Percentiles rank a stretch among this genome's conserved stretches.
These are phyloP conservation scores for Candida glaebosa DNA, from an alignment of 805 yeast genomes.

Conservation along the genomic window DNA sequence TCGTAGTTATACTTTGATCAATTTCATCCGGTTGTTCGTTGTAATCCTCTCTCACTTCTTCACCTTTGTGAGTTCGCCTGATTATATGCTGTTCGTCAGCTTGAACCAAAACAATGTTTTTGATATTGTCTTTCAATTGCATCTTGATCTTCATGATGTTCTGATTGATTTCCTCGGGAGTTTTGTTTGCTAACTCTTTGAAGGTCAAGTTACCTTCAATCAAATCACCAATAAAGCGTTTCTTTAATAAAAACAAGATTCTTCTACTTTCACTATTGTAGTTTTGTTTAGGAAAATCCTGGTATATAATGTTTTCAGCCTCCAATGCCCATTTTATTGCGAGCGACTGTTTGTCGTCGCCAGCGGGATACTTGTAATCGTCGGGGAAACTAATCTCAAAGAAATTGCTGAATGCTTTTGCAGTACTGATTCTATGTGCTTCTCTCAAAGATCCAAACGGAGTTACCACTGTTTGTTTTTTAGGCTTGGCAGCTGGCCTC, in stretches of 20 bases:
- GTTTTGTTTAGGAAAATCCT: constrained; percentile 32
- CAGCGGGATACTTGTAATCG: constrained; percentile 20
- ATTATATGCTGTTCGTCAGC: constrained; percentile 55
- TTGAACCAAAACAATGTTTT: constrained; percentile 46
- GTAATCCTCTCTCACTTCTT: constrained; percentile 36
- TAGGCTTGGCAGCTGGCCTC: constrained; percentile 2
- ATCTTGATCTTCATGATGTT: constrained; percentile 48
- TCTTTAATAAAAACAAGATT: constrained; percentile 47
- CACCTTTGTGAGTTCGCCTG: constrained; percentile 84
- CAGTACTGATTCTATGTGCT: constrained; percentile 47
- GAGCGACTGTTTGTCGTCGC: constrained; percentile 23
- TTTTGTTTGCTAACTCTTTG: constrained; percentile 56
- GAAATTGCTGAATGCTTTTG: constrained; percentile 47
- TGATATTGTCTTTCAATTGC: constrained; percentile 11
- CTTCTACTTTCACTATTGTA: constrained; percentile 71
- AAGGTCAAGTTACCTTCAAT: constrained; percentile 52
- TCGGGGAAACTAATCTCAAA: constrained; percentile 39
- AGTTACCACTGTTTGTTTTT: constrained; percentile 1
- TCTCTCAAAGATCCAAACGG: constrained; percentile 17
- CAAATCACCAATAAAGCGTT: constrained; percentile 52
- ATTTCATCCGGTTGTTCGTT: constrained; percentile 21
- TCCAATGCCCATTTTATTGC: constrained; percentile 46
- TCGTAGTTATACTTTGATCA: constrained; percentile 25
- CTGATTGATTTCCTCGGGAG: constrained; percentile 78
- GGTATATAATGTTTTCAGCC: constrained; percentile 50